These are phyloP conservation scores for Nigrospora sphaerica DNA, from an alignment of 2,329 filamentous ascomycete species.

Conservation along the genomic window DNA sequence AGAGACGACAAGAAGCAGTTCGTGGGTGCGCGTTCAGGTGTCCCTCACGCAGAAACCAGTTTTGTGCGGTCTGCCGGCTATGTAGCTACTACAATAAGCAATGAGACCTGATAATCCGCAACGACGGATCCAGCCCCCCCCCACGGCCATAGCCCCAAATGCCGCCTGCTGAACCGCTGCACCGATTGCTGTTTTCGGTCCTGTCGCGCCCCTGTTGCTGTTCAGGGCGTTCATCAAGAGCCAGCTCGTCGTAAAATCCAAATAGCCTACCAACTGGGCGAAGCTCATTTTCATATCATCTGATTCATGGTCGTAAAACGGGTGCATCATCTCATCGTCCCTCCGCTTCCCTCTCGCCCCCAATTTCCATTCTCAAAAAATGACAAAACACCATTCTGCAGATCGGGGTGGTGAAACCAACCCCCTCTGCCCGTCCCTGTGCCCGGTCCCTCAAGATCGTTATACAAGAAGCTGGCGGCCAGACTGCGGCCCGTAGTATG, in stretches of 20 bases:
- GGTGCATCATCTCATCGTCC: slow-evolving; percentile 1
- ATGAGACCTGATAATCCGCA: background rate
- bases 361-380: slow-evolving; percentile 5
- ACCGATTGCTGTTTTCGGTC: background rate
- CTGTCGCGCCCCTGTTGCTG: too few species aligned
- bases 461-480: slow-evolving; percentile 21
- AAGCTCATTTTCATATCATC: too few species aligned
- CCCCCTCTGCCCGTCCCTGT: background rate
- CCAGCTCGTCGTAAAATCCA: too few species aligned
- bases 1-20: too few species aligned
- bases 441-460: slow-evolving; percentile 14
- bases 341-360: slow-evolving; percentile 13
- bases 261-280: too few species aligned
- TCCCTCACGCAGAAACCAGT: background rate
- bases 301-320: too few species aligned
- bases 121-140: too few species aligned
- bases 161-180: background rate
- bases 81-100: background rate
- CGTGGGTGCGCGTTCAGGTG: too few species aligned
- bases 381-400: background rate
- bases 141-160: background rate
- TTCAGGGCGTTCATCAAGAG: too few species aligned
- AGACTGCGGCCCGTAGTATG: slow-evolving; percentile 11
- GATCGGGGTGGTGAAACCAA: slow-evolving; percentile 3
- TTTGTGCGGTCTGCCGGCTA: background rate